A percentile compares a stretch with the other conserved stretches of the same genome.
phyloP scores from a whole-genome alignment of 495 filamentous ascomycete species.

The Copromyces sp. region DNA sequence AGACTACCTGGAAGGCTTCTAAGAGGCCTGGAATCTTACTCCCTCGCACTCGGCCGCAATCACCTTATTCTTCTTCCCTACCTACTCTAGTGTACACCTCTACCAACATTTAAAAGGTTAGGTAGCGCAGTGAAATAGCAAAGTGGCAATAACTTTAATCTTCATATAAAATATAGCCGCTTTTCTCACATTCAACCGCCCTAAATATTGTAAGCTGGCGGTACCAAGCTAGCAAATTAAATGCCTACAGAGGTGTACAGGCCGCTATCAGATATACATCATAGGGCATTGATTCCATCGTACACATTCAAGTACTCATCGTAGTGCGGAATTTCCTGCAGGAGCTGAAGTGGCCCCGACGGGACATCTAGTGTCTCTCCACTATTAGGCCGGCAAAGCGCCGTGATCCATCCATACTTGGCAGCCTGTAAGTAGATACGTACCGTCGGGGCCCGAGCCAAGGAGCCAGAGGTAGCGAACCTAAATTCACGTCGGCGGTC shows the following conservation, averaged over 20 bases:
- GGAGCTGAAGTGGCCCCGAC: not conserved
- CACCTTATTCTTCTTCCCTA: not conserved
- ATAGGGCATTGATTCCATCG: not conserved
- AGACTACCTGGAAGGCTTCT: not conserved
- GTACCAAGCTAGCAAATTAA: no score
- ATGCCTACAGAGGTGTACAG: not conserved
- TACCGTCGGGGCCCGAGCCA: conserved; percentile 1
- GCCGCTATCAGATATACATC: not conserved
- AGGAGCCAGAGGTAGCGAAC: not conserved
- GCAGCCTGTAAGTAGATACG: not conserved
- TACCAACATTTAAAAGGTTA: no score
- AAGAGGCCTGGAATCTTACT: not conserved
- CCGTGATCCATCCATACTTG: conserved; percentile 26
- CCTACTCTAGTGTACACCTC: no score
- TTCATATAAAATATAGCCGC: no score
- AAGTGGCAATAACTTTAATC: no score
- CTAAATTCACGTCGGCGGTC: not conserved
- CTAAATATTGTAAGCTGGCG: no score
- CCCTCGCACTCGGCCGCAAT: not conserved
- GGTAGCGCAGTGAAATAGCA: no score
- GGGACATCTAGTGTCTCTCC: conserved; percentile 25
- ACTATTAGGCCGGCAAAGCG: conserved; percentile 48
- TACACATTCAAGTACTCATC: not conserved
- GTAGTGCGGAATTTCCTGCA: not conserved
- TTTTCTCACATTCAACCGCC: no score